A percentile compares a stretch with the other conserved stretches of the same genome.
Evolutionary conservation across 2,329 filamentous ascomycete genomes (phyloP).

Genomic region (Hypoxylon sp.): DNA sequence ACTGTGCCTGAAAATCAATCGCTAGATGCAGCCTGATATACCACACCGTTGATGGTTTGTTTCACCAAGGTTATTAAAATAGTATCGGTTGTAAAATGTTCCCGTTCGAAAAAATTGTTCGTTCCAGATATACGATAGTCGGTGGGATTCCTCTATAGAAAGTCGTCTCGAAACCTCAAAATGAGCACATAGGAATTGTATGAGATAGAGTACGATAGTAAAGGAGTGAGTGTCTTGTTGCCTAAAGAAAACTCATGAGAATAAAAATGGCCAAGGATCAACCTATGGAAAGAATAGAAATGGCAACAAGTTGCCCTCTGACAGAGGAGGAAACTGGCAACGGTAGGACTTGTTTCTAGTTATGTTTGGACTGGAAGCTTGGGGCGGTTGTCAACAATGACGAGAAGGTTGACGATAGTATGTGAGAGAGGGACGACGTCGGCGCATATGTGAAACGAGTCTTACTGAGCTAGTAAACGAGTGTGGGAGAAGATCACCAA

Average conservation of each 20-base stretch:
- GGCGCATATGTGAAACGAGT: constrained; percentile 50
- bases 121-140: constrained; percentile 23
- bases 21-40: constrained; percentile 43
- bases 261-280: constrained; percentile 69
- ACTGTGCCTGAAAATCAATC: constrained; percentile 44
- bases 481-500: constrained; percentile 41
- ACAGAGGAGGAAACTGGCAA: constrained; percentile 40
- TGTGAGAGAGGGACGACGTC: constrained; percentile 37
- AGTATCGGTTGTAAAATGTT: constrained; percentile 34
- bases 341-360: constrained; percentile 21
- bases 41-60: constrained; percentile 29
- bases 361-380: constrained; percentile 9
- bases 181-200: constrained; percentile 32
- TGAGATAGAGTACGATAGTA: constrained; percentile 34
- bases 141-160: constrained; percentile 35
- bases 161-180: constrained; percentile 31
- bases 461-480: constrained; percentile 37
- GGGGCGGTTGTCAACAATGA: constrained; percentile 36
- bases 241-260: constrained; percentile 47
- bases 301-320: constrained; percentile 52
- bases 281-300: constrained; percentile 67
- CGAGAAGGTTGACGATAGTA: constrained; percentile 47
- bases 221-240: constrained; percentile 37
- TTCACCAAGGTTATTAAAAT: constrained; percentile 38
- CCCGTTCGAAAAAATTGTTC: constrained; percentile 24